These are phyloP conservation scores for Kuraishia ogatae DNA, from an alignment of 805 yeast species.

Conservation along the genomic window DNA sequence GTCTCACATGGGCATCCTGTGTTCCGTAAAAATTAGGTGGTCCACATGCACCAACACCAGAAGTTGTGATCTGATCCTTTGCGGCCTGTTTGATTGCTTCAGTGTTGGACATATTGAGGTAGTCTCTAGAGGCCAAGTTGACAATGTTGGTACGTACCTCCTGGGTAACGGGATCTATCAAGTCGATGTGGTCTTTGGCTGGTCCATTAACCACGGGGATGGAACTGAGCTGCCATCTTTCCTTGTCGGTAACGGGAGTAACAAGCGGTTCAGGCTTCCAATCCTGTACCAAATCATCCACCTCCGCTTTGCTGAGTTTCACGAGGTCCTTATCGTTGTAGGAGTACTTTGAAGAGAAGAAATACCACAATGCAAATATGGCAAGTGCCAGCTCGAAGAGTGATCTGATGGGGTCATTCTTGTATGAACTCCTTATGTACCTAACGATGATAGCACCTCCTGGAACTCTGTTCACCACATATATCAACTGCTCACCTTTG, in stretches of 20 bases:
- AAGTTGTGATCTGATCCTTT: constrained; percentile 44
- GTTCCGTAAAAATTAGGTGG: constrained; percentile 97
- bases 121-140: constrained; percentile 69
- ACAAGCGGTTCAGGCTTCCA: constrained; percentile 91
- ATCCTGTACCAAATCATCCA: constrained; percentile 77
- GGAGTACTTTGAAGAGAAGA: constrained; percentile 67
- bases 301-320: constrained; percentile 48
- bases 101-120: constrained; percentile 50
- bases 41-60: constrained; percentile 98
- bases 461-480: constrained; percentile 23
- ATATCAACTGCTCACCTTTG: constrained; percentile 1
- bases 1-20: constrained; percentile 79
- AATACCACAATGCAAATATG: constrained; percentile 77
- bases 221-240: constrained; percentile 52
- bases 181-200: constrained; percentile 29
- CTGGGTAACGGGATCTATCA: constrained; percentile 19
- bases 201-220: constrained; percentile 58
- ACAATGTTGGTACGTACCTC: constrained; percentile 27
- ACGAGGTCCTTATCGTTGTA: constrained; percentile 67
- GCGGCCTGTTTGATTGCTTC: constrained; percentile 42
- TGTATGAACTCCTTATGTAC: constrained; percentile 79
- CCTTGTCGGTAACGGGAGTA: constrained; percentile 38
- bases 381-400: constrained; percentile 69
- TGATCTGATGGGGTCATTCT: constrained; percentile 90
- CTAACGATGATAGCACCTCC: constrained; percentile 53